Evolutionary conservation across 2,329 filamentous ascomycete species (phyloP).

Genomic region (Stylonectria norvegica): DNA sequence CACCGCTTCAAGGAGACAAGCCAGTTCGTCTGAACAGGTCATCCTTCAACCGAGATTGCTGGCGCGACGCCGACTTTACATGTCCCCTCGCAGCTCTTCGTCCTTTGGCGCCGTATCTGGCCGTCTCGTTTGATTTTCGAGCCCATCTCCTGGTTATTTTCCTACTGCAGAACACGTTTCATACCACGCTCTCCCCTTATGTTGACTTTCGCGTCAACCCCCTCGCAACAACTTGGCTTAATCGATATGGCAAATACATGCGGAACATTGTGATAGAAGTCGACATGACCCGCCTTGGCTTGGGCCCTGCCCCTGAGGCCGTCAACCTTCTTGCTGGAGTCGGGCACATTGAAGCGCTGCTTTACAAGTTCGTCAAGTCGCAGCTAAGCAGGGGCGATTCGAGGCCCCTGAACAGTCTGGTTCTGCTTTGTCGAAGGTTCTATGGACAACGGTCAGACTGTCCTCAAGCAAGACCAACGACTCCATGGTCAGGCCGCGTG

Average conservation of each 20-base stretch:
- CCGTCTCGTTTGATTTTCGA: slow-evolving; percentile 35
- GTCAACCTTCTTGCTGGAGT: slow-evolving; percentile 22
- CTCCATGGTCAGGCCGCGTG: slow-evolving; percentile 2
- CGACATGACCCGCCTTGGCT: slow-evolving; percentile 38
- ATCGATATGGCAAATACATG: slow-evolving; percentile 35
- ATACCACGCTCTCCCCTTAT: slow-evolving; percentile 39
- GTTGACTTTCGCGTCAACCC: slow-evolving; percentile 31
- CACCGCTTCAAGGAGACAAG: slow-evolving; percentile 10
- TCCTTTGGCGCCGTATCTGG: slow-evolving; percentile 24
- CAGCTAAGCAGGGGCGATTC: slow-evolving; percentile 20
- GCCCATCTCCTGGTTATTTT: slow-evolving; percentile 36
- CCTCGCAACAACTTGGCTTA: slow-evolving; percentile 34
- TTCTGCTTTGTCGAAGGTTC: slow-evolving; percentile 36
- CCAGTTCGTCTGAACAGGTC: slow-evolving; percentile 30
- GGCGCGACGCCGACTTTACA: slow-evolving; percentile 34
- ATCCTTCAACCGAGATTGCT: slow-evolving; percentile 28
- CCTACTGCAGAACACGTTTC: slow-evolving; percentile 35
- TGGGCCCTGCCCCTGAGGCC: slow-evolving; percentile 27
- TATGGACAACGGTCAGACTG: slow-evolving; percentile 22
- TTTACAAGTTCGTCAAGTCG: slow-evolving; percentile 27
- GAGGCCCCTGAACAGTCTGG: slow-evolving; percentile 27
- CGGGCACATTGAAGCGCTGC: slow-evolving; percentile 23
- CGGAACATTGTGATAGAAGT: slow-evolving; percentile 38
- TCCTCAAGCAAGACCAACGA: background rate
- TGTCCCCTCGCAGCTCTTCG: slow-evolving; percentile 25